Percentiles rank a stretch among this genome's conserved stretches.
Conservation (phyloP, 495 filamentous ascomycete species). For the Jackrogersella multiformis region DNA sequence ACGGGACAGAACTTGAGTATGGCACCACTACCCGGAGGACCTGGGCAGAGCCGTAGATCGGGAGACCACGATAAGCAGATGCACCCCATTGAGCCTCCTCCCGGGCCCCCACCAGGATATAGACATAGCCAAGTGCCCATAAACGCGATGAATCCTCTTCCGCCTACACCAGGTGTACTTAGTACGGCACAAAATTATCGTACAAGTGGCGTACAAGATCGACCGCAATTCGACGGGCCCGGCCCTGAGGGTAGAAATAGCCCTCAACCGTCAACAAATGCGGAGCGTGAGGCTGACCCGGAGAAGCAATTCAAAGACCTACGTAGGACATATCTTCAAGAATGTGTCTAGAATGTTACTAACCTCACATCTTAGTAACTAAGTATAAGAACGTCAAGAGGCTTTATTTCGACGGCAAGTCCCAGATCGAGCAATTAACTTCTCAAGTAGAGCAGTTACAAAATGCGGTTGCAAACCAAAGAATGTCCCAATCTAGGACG, state of each 20-base stretch:
- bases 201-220: constrained; percentile 47
- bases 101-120: constrained; percentile 59
- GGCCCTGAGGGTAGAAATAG: constrained; percentile 65
- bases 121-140: constrained; percentile 58
- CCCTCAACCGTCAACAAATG: constrained; percentile 63
- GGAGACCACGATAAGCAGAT: constrained; percentile 56
- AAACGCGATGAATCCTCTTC: constrained; percentile 51
- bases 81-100: constrained; percentile 55
- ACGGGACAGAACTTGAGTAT: constrained; percentile 51
- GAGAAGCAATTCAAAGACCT: constrained; percentile 70
- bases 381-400: constrained; percentile 99
- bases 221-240: constrained; percentile 52
- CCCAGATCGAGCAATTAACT: constrained; percentile 86
- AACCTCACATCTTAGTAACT: constrained; percentile 64
- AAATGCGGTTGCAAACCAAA: constrained; percentile 94
- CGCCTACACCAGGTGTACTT: constrained; percentile 50
- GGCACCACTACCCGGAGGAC: constrained; percentile 59
- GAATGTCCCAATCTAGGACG: constrained; percentile 92
- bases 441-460: constrained; percentile 93
- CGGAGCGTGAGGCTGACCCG: constrained; percentile 62
- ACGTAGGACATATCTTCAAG: constrained; percentile 59
- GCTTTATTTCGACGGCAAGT: constrained; percentile 94
- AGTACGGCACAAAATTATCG: constrained; percentile 51
- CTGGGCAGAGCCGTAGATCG: constrained; percentile 55
- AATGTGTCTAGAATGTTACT: constrained; percentile 10